phyloP scores from a whole-genome alignment of 73 alveolate species.

The Strombidium stylifer region DNA sequence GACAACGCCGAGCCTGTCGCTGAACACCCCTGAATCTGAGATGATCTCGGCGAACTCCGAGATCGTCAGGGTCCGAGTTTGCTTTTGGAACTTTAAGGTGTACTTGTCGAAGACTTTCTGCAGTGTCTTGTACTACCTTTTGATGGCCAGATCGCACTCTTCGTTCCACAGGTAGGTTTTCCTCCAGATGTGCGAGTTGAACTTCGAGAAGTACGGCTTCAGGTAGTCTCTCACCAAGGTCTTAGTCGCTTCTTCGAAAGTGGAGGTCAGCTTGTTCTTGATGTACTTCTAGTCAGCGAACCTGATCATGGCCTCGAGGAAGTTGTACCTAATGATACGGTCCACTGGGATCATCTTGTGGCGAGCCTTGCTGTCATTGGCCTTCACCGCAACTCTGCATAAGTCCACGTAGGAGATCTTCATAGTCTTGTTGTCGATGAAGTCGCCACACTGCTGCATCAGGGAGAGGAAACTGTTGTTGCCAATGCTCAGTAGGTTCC shows the following conservation, averaged over 20 bases:
- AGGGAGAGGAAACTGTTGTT: conserved; percentile 41
- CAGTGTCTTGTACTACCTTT: conserved; percentile 9
- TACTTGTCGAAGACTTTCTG: conserved; percentile 34
- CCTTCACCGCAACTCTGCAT: conserved; percentile 47
- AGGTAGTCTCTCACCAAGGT: conserved; percentile 30
- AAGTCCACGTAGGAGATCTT: conserved; percentile 49
- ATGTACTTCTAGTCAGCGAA: conserved; percentile 35
- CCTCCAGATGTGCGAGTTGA: conserved; percentile 34
- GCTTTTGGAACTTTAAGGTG: conserved; percentile 35
- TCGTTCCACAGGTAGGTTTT: conserved; percentile 49
- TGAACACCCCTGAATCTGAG: conserved; percentile 40
- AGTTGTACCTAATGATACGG: conserved; percentile 45
- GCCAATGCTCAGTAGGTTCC: conserved; percentile 37
- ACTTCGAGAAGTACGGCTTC: conserved; percentile 19
- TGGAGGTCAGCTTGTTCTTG: conserved; percentile 14
- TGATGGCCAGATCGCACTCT: conserved; percentile 48
- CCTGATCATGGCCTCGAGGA: conserved; percentile 50
- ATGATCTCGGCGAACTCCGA: conserved; percentile 41
- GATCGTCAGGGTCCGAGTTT: conserved; percentile 49
- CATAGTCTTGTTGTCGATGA: conserved; percentile 33
- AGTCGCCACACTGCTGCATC: conserved; percentile 6
- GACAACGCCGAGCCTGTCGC: conserved; percentile 48
- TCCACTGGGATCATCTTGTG: conserved; percentile 40
- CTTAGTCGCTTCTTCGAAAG: conserved; percentile 15
- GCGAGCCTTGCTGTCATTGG: conserved; percentile 18